Evolutionary conservation across 305 asterid genomes (phyloP), one percentile per base, ranked within the genome.

Genomic region (Fraxinus baroniana): DNA sequence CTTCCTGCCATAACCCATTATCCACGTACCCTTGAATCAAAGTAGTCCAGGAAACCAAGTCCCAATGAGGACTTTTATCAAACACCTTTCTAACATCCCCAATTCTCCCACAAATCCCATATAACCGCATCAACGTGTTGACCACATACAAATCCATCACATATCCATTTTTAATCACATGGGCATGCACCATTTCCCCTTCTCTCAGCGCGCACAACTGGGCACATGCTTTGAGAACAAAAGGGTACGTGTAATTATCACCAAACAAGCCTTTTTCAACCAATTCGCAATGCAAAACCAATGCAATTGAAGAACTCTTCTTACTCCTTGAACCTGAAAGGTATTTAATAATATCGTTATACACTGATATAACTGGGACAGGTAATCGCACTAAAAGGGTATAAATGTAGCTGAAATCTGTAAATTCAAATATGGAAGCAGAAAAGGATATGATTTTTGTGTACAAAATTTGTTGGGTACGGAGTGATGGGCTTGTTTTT

Each of bases 41-140:
- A 7, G 83, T 76, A 70, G 91, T 89, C 90, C 90, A 87, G 1
- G 91, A 87, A 70, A 89, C 90, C 88, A 89, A 82, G 55, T 89
- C 89, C 79, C 83, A 0, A 1, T 75, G 78, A 78, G 80, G 82
- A 80, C 86, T 85, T 76, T 66, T 83, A 84, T 87, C 88, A 78
- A 85, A 87, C 88, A 85, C 86, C 85, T 85, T 89, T 83, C 84
- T 62, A 1, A 52, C 84, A 24, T 75, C 81, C 20, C 15, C 82
- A 60, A 80, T 57, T 33, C 57, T 80, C 28, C 91, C 91, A 68
- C 85, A 79, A 64, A 80, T 84, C 81, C 77, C 86, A 75, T 87
- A 89, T 7, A 87, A 83, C 0, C 87, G 84, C 86, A 85, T 81
- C 79, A 89, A 78, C 8, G 87, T 87, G 86, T 87, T 89, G 52